Percentiles rank a stretch among this genome's conserved stretches.
Evolutionary conservation across 2,329 filamentous ascomycete genomes (phyloP).

Genomic region (Trichoderma atrobrunneum): DNA sequence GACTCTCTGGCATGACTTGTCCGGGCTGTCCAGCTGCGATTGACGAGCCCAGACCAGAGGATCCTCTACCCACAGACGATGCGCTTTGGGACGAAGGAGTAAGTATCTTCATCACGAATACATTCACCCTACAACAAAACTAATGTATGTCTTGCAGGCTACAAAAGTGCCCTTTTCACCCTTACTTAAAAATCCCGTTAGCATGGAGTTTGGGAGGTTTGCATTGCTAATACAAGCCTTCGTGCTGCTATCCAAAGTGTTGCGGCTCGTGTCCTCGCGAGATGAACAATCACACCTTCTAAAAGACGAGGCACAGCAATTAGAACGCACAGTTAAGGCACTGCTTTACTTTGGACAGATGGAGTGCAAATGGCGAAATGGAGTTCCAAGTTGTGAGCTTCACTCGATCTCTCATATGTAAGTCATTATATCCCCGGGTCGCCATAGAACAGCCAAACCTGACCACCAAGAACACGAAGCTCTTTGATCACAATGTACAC

Average conservation of each 20-base stretch:
- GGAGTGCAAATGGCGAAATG: background rate
- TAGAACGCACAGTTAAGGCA: background rate
- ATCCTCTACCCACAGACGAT: background rate
- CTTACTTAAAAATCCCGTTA: background rate
- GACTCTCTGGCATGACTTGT: background rate
- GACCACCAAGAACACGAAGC: background rate
- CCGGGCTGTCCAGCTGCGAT: background rate
- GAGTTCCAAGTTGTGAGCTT: background rate
- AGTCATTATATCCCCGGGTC: background rate
- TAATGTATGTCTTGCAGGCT: background rate
- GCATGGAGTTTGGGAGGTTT: conserved; percentile 3
- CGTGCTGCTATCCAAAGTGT: background rate
- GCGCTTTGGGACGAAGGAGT: conserved; percentile 6
- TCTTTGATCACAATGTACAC: conserved; percentile 5
- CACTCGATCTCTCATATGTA: background rate
- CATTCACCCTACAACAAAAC: background rate
- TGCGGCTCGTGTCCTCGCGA: background rate
- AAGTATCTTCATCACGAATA: background rate
- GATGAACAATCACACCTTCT: background rate
- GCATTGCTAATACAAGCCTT: background rate
- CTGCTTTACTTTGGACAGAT: background rate
- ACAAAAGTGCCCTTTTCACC: background rate
- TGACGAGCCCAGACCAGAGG: background rate
- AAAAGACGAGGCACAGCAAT: background rate
- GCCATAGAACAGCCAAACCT: background rate